These are phyloP conservation scores for Aspergillus ochraceoroseus DNA, from an alignment of 2,329 filamentous ascomycete genomes.

Conservation along the genomic window DNA sequence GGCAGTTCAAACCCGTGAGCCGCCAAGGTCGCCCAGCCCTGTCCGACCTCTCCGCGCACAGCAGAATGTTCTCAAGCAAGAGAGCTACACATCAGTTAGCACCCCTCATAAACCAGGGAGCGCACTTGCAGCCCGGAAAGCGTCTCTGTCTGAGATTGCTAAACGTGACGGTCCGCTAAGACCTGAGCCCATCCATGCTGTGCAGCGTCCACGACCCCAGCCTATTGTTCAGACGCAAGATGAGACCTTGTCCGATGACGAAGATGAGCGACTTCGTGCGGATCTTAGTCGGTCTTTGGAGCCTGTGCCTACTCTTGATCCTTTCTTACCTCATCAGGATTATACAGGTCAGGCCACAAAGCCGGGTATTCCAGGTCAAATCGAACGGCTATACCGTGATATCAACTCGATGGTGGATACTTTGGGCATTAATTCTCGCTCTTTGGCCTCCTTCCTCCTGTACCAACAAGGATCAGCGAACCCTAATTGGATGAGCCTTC, in stretches of 20 bases:
- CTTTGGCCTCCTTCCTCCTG: constrained; percentile 53
- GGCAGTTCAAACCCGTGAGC: constrained; percentile 30
- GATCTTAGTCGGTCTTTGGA: constrained; percentile 44
- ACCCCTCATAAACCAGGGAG: constrained; percentile 37
- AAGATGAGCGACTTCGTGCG: constrained; percentile 45
- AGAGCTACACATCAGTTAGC: constrained; percentile 37
- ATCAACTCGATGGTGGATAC: constrained; percentile 83
- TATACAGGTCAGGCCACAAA: constrained; percentile 43
- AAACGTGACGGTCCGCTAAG: constrained; percentile 26
- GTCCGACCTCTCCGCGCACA: constrained; percentile 31
- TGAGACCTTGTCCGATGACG: constrained; percentile 42
- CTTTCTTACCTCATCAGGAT: constrained; percentile 48
- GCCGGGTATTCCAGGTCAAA: constrained; percentile 47
- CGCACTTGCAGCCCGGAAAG: constrained; percentile 40
- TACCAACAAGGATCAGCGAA: constrained; percentile 45
- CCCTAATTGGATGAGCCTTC: constrained; percentile 44
- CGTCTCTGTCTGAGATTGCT: constrained; percentile 33
- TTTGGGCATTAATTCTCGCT: constrained; percentile 77
- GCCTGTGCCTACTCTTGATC: constrained; percentile 43
- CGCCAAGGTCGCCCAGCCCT: constrained; percentile 46
- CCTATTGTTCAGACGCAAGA: constrained; percentile 31
- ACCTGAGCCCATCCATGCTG: constrained; percentile 22
- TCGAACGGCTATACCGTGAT: constrained; percentile 48
- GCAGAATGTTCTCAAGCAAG: constrained; percentile 30
- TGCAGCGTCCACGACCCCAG: constrained; percentile 28